Evolutionary conservation across 139 green algal species (phyloP).

Genomic region (Coccomyxa sp.): DNA sequence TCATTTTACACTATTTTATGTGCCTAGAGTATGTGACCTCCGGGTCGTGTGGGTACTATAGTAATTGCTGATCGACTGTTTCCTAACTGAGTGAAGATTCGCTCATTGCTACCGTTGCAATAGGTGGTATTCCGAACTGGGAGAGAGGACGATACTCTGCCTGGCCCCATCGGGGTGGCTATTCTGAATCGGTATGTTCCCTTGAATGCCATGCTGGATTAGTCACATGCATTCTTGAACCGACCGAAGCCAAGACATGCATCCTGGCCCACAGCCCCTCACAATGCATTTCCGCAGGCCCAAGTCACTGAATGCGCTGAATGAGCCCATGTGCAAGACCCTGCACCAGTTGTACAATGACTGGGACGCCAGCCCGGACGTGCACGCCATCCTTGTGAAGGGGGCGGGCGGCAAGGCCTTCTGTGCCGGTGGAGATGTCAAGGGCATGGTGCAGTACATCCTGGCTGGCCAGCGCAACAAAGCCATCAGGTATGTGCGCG

Average conservation of each 20-base stretch:
- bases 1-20: too few species aligned
- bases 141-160: background rate
- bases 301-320: constrained; percentile 71
- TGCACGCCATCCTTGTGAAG: background rate
- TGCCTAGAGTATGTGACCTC: too few species aligned
- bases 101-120: too few species aligned
- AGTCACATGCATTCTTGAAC: too few species aligned
- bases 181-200: constrained; percentile 38
- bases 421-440: constrained; percentile 84
- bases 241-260: too few species aligned
- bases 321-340: constrained; percentile 55
- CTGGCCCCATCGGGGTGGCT: constrained; percentile 8
- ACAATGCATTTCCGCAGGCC: constrained; percentile 36
- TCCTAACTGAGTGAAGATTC: too few species aligned
- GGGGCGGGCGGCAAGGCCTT: constrained; percentile 56
- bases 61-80: too few species aligned
- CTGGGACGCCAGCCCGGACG: background rate
- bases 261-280: too few species aligned
- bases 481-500: constrained; percentile 16
- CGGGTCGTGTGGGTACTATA: too few species aligned
- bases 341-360: constrained; percentile 12
- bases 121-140: background rate
- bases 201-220: background rate
- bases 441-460: constrained; percentile 44
- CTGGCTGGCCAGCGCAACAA: constrained; percentile 24